Percentiles rank a stretch among this genome's conserved stretches.
These are phyloP conservation scores for Auriscalpium microsporum DNA, from an alignment of 768 basidiomycete genomes.

Conservation along the genomic window DNA sequence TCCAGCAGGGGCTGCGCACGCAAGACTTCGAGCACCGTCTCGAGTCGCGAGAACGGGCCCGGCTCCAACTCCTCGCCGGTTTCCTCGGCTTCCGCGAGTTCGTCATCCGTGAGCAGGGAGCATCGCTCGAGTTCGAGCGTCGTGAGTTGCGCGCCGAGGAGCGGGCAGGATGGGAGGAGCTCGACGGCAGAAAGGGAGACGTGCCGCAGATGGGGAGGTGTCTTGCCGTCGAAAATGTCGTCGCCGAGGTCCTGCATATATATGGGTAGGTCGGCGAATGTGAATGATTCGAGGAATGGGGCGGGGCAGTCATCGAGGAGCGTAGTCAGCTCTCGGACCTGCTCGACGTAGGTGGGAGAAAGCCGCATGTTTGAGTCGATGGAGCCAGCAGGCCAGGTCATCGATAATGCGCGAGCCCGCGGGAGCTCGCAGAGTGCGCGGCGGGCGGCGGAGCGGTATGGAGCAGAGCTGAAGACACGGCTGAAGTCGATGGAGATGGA, in stretches of 20 bases:
- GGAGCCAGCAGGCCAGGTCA: not conserved
- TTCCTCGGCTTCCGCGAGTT: too few species aligned
- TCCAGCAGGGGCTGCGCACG: not conserved
- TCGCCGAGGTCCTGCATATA: not conserved
- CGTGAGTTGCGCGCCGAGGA: not conserved
- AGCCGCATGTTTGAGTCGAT: not conserved
- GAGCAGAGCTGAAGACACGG: not conserved
- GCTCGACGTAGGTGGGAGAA: not conserved
- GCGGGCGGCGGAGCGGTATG: not conserved
- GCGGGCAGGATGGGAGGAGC: not conserved
- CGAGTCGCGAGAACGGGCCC: not conserved
- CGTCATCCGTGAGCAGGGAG: too few species aligned
- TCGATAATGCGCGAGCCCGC: not conserved
- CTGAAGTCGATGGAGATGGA: not conserved
- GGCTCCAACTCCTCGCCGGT: not conserved
- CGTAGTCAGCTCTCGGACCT: not conserved
- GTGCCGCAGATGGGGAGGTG: not conserved
- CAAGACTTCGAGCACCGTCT: not conserved
- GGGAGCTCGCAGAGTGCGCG: not conserved
- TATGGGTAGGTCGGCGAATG: not conserved
- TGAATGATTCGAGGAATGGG: not conserved
- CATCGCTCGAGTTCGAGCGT: not conserved
- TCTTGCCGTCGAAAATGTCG: not conserved
- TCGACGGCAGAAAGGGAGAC: not conserved
- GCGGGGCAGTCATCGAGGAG: not conserved